phyloP scores from a whole-genome alignment of 2,329 filamentous ascomycete species.

The Verticillium nubilum region DNA sequence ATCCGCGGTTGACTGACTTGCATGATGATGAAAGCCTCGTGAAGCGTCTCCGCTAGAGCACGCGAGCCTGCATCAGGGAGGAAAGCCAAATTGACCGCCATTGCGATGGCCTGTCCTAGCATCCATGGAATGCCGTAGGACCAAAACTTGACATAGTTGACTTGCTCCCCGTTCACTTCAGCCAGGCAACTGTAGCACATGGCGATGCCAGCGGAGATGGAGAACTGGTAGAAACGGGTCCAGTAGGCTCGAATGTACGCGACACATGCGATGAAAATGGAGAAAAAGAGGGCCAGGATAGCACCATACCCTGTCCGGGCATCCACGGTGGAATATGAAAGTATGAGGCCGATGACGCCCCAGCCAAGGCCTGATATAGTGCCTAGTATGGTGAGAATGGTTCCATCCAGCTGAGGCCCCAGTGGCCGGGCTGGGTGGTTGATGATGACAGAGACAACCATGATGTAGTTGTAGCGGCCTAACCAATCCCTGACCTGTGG shows the following conservation, averaged over 20 bases:
- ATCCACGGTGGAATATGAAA: slow-evolving; percentile 43
- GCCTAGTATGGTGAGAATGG: slow-evolving; percentile 46
- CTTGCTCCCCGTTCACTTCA: slow-evolving; percentile 33
- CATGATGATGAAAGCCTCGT: slow-evolving; percentile 41
- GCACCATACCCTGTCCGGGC: slow-evolving; percentile 46
- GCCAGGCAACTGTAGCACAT: slow-evolving; percentile 48
- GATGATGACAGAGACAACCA: slow-evolving; percentile 50
- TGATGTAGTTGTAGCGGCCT: slow-evolving; percentile 49
- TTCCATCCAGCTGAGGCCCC: slow-evolving; percentile 52
- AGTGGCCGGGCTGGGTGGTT: slow-evolving; percentile 52
- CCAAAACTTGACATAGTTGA: slow-evolving; percentile 45
- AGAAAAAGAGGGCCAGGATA: slow-evolving; percentile 49
- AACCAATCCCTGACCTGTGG: slow-evolving; percentile 42
- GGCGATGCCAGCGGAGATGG: slow-evolving; percentile 50
- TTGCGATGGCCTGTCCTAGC: slow-evolving; percentile 46
- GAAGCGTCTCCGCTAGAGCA: slow-evolving; percentile 40
- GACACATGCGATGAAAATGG: slow-evolving; percentile 44
- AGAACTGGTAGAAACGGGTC: slow-evolving; percentile 49
- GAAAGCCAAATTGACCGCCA: slow-evolving; percentile 41
- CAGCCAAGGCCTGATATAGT: slow-evolving; percentile 48
- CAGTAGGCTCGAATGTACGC: slow-evolving; percentile 51
- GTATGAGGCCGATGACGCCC: slow-evolving; percentile 46
- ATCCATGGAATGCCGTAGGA: slow-evolving; percentile 51
- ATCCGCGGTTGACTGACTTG: slow-evolving; percentile 23
- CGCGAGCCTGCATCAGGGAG: slow-evolving; percentile 52